These are phyloP conservation scores for Ilyonectria mors-panacis DNA, from an alignment of 2,329 filamentous ascomycete genomes.

Conservation along the genomic window DNA sequence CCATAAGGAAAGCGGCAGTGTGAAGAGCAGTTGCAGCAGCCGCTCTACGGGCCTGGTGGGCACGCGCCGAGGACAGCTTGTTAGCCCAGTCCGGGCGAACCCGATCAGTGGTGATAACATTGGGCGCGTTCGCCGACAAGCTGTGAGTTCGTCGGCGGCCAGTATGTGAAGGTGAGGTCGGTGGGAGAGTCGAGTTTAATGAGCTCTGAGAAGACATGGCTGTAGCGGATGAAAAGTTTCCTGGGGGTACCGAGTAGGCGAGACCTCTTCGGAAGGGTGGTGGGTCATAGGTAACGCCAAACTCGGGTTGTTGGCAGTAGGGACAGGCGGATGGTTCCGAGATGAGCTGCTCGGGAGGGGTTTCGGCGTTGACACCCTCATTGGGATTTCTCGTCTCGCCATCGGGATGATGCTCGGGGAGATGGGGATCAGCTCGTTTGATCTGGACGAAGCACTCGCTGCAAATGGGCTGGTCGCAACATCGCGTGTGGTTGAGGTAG, in stretches of 20 bases:
- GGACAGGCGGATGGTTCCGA: conserved; percentile 94
- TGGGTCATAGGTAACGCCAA: conserved; percentile 94
- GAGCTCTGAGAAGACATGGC: conserved; percentile 92
- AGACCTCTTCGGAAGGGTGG: conserved; percentile 91
- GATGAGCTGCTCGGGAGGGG: conserved; percentile 77
- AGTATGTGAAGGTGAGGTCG: conserved; percentile 54
- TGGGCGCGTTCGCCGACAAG: conserved; percentile 85
- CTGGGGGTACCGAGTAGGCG: conserved; percentile 71
- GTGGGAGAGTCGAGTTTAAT: conserved; percentile 72
- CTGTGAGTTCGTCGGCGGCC: conserved; percentile 68
- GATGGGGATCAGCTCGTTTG: conserved; percentile 91
- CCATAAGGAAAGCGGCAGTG: conserved; percentile 93
- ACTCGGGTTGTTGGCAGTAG: conserved; percentile 95
- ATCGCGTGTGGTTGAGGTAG: conserved; percentile 93
- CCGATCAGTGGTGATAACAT: conserved; percentile 92
- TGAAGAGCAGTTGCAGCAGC: conserved; percentile 95
- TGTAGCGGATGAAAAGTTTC: conserved; percentile 62
- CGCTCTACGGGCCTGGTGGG: conserved; percentile 87
- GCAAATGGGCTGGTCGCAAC: conserved; percentile 96
- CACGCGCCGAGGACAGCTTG: conserved; percentile 87
- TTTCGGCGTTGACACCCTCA: conserved; percentile 60
- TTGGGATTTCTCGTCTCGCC: conserved; percentile 55
- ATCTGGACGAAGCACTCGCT: conserved; percentile 99
- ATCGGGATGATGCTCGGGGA: conserved; percentile 82
- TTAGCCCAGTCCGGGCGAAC: conserved; percentile 95